Base-by-base conservation (phyloP, 2,329 filamentous ascomycete species). In the Fusarium vanettenii region DNA sequence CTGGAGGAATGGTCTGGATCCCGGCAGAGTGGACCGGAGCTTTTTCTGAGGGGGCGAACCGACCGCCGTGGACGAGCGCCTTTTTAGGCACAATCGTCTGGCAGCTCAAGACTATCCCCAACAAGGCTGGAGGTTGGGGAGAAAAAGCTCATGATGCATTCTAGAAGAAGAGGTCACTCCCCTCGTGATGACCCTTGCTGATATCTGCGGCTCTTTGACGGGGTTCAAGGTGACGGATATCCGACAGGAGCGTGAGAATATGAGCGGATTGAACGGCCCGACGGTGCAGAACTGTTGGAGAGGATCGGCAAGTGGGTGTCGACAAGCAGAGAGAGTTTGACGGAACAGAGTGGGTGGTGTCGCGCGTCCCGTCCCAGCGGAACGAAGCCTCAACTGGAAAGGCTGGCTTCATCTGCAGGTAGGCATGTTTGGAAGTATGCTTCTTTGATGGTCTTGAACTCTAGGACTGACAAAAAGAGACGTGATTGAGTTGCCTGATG, bases 1-100 rank as follows among this genome's bases (percentile, higher is more conserved):
- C 45, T 72, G 64, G 67, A 76, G 76, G 74, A 75, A 73, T 70
- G 66, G 71, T 71, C 76, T 76, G 72, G 67, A 71, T 76, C 76
- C 64, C 72, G 57, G 67, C 37, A 74, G 67, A 66, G 73, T 70
- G 72, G 72, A 71, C 66, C 67, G 64, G 69, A 45, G 56, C 52
- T 48, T 48, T 45, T 31, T 39, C 20, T 31, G 27, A 31, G 69
- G 69, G 65, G 64, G 67, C 48, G 67, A 55, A 52, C 62, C 52
- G 39, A 57, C 37, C 35, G 5, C 16, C 13, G 20, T 59, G 33
- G 37, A 62, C 62, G 60, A 65, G 60, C 35, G 29, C 52, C 65
- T 74, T 73, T 70, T 75, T 75, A 72, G 64, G 72, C 66, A 65
- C 35, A 33, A 22, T 31, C 27, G 27, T 14, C 29, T 45, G 62